Evolutionary conservation across 2,329 filamentous ascomycete genomes (phyloP).

Genomic region (Teratosphaeriaceae sp.): DNA sequence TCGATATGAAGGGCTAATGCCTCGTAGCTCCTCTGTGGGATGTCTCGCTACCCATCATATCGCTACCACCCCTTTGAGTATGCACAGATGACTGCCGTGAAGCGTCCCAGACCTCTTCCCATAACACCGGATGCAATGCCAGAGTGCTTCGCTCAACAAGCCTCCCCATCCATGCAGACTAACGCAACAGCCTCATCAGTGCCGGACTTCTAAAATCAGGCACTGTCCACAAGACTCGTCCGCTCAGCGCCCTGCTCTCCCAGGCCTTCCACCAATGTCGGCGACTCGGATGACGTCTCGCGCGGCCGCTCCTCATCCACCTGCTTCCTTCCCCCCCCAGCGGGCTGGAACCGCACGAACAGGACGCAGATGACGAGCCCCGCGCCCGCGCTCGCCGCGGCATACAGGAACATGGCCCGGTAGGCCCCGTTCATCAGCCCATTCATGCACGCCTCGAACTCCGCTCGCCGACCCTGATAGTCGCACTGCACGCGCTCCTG

Average conservation of each 20-base stretch:
- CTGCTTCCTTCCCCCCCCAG: slow-evolving; percentile 14
- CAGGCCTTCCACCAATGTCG: slow-evolving; percentile 8
- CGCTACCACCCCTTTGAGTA: too few species aligned
- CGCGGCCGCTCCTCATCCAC: slow-evolving; percentile 16
- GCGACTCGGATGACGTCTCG: slow-evolving; percentile 6
- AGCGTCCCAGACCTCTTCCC: too few species aligned
- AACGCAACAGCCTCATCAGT: too few species aligned
- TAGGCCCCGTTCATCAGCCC: slow-evolving; percentile 15
- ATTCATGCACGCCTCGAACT: neutral
- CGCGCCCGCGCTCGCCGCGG: slow-evolving; percentile 22
- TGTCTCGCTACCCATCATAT: too few species aligned
- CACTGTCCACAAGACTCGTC: neutral
- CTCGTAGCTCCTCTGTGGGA: too few species aligned
- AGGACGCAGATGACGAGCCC: slow-evolving; percentile 23
- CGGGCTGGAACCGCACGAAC: slow-evolving; percentile 23
- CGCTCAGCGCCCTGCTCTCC: neutral
- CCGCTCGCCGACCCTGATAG: neutral
- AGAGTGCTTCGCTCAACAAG: too few species aligned
- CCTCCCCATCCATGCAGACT: too few species aligned
- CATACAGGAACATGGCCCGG: slow-evolving; percentile 26
- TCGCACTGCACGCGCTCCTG: slow-evolving; percentile 1
- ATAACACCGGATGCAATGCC: too few species aligned
- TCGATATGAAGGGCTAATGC: too few species aligned
- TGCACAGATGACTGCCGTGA: too few species aligned
- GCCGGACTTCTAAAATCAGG: too few species aligned